Evolutionary conservation across 2,329 filamentous ascomycete genomes (phyloP), one percentile per base, ranked within the genome.

Genomic region (Colletotrichum graminicola): DNA sequence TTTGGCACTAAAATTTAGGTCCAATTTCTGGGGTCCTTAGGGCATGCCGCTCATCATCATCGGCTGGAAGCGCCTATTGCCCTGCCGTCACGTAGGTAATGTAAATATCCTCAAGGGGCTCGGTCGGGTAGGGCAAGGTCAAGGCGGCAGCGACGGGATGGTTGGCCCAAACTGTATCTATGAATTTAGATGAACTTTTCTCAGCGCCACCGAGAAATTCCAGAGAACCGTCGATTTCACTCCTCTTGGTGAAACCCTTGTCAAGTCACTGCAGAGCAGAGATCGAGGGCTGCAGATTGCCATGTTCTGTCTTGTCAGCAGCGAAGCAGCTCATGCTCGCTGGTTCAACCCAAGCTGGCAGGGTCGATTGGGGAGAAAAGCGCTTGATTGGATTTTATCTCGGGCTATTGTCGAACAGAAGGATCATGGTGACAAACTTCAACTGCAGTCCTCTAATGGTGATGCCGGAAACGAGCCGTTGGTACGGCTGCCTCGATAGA

Each of bases 191-290:
- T 45, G 47, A 14, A 14, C 14, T 5, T 52, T 45, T 32, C 57
- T 51, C 45, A 62, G 59, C 49, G 47, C 67, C 41, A 57, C 55
- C 36, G 47, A 54, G 29, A 52, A 45, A 18, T 62, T n/a, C 62
- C 29, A 18, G n/a, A 59, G 29, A 32, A 41, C 67, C 43, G 45
- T 68, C 52, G 45, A 68, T 54, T 63, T 60, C 45, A 55, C 23
- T 59, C 36, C 36, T 49, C 21, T 51, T 71, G 39, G 65, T 71
- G 65, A 71, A 68, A 71, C 68, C 65, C 65, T 59, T 68, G 45
- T 63, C 68, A 68, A 71, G 65, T 59, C 54, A 68, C 65, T 21
- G 39, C 39, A 54, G 26, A n/a, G 14, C 45, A 54, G 43, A 56
- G 67, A 52, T 57, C 36, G 51, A 7, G n/a, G 36, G 23, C 36